phyloP scores from a whole-genome alignment of 2,329 filamentous ascomycete genomes.

The Aureobasidium sp. region DNA sequence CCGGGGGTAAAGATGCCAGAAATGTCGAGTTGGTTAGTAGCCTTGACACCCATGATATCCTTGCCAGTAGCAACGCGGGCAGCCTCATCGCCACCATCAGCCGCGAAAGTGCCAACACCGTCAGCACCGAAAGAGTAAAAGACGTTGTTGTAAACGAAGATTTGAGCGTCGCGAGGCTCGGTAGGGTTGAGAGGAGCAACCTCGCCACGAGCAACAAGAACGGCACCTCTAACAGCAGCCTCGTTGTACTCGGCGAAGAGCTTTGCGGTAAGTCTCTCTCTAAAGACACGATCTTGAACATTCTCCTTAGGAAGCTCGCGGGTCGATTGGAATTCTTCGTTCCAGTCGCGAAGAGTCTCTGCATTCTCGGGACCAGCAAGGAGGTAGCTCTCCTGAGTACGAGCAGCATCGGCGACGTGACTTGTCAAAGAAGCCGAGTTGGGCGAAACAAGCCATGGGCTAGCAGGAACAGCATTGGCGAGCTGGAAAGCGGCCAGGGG shows the following conservation, averaged over 20 bases:
- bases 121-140: constrained; percentile 99
- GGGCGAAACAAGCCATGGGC: constrained; percentile 81
- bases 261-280: constrained; percentile 88
- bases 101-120: constrained; percentile 93
- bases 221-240: constrained; percentile 83
- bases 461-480: constrained; percentile 86
- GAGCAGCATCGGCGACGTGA: constrained; percentile 76
- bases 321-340: constrained; percentile 97
- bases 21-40: constrained; percentile 96
- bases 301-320: constrained; percentile 88
- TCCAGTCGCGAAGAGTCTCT: constrained; percentile 94
- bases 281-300: constrained; percentile 91
- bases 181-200: constrained; percentile 92
- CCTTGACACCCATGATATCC: constrained; percentile 86
- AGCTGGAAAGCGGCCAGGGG: constrained; percentile 91
- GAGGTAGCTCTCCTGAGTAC: constrained; percentile 88
- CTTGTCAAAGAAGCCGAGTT: constrained; percentile 56
- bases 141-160: constrained; percentile 99
- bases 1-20: constrained; percentile 90
- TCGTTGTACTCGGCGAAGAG: constrained; percentile 97
- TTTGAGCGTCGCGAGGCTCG: constrained; percentile 85
- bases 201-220: constrained; percentile 86
- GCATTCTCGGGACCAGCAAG: constrained; percentile 87
- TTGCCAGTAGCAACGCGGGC: constrained; percentile 94
- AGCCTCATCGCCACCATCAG: constrained; percentile 93